phyloP scores from a whole-genome alignment of 352 stramenopile genomes.

The Phytophthora sojae region DNA sequence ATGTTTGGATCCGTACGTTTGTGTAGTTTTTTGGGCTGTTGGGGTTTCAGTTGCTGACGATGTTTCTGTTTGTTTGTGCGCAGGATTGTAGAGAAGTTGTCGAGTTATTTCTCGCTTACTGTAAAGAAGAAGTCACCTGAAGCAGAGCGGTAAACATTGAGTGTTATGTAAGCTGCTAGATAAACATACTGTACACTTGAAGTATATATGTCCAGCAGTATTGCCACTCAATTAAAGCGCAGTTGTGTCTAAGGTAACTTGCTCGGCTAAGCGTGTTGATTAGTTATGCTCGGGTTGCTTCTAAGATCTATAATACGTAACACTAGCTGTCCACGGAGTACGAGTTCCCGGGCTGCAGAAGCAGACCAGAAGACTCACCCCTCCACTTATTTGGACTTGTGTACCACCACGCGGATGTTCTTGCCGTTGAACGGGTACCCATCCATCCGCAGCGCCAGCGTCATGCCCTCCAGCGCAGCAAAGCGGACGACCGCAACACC shows the following conservation, averaged over 20 bases:
- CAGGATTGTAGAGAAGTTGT: slow-evolving; percentile 19
- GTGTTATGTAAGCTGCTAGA: too few species aligned
- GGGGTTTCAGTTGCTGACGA: not conserved
- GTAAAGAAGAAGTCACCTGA: not conserved
- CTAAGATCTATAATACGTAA: slow-evolving; percentile 46
- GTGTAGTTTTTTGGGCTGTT: not conserved
- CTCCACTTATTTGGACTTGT: slow-evolving; percentile 39
- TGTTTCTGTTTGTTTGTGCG: slow-evolving; percentile 3
- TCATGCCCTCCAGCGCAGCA: slow-evolving; percentile 54
- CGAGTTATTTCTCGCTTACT: slow-evolving; percentile 15
- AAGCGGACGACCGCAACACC: slow-evolving; percentile 74
- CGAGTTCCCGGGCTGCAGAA: not conserved
- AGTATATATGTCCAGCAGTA: too few species aligned
- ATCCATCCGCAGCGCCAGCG: slow-evolving; percentile 67
- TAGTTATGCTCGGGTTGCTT: slow-evolving; percentile 31
- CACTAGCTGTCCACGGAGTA: slow-evolving; percentile 9
- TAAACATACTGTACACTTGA: too few species aligned
- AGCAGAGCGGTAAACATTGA: not conserved
- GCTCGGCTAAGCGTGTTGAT: slow-evolving; percentile 8
- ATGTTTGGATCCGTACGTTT: not conserved
- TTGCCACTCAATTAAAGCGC: not conserved
- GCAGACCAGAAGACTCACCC: not conserved
- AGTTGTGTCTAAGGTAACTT: not conserved
- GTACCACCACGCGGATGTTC: slow-evolving; percentile 62
- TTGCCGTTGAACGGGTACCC: slow-evolving; percentile 77